These are phyloP conservation scores for Oryza meyeriana DNA, from an alignment of 176 grass and related monocot genomes.

Conservation along the genomic window DNA sequence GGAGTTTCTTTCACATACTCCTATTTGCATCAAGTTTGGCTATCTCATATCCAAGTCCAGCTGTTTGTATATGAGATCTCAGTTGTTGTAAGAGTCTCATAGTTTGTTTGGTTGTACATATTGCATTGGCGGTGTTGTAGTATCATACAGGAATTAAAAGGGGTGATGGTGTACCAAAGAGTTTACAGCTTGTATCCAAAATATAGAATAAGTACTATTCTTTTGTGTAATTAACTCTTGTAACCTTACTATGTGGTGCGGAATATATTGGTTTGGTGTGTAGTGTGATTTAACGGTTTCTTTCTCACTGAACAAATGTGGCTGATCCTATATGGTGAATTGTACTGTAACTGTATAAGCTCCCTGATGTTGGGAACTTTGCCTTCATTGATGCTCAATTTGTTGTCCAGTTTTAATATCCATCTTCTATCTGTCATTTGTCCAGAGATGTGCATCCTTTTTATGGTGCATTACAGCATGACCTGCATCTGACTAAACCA, in stretches of 20 bases:
- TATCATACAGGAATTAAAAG: constrained; percentile 44
- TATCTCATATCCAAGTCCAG: constrained; percentile 5
- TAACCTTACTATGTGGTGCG: neutral
- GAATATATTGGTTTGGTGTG: constrained; percentile 43
- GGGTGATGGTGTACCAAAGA: constrained; percentile 24
- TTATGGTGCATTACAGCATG: neutral
- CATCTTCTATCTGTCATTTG: neutral
- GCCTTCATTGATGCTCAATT: neutral
- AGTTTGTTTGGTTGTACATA: constrained; percentile 55
- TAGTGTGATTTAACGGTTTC: constrained; percentile 21
- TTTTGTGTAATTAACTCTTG: constrained; percentile 66
- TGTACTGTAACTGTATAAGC: neutral
- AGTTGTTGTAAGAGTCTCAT: constrained; percentile 11
- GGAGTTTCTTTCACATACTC: constrained; percentile 13
- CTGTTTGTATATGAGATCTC: constrained; percentile 17
- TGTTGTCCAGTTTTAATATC: neutral
- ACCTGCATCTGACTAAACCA: neutral
- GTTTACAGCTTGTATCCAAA: constrained; percentile 51
- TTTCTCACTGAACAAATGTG: neutral
- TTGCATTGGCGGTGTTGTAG: constrained; percentile 42
- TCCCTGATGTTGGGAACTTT: constrained; percentile 3
- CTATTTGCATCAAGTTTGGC: constrained; percentile 35
- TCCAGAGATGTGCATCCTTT: neutral
- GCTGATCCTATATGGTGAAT: neutral
- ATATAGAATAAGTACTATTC: constrained; percentile 66